Evolutionary conservation across 1,139 yeast species (phyloP).

Genomic region (Magnusiomyces paraingens): DNA sequence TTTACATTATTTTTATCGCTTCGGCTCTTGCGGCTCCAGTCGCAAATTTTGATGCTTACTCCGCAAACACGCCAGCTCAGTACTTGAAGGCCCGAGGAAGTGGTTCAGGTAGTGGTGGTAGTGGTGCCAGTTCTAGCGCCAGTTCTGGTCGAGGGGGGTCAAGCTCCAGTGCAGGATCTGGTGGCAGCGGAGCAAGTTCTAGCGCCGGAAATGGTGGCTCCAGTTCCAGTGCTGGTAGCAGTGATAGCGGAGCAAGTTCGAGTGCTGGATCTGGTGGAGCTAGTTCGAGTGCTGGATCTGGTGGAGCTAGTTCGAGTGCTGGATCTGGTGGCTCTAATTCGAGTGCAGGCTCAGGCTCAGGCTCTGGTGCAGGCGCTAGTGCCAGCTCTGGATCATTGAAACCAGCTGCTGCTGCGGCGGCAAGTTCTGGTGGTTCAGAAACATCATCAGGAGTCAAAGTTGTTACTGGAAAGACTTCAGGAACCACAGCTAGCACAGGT

Average conservation of each 20-base stretch:
- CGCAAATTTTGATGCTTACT: not conserved
- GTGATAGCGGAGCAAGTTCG: not conserved
- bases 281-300: not conserved
- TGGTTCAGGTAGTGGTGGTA: not conserved
- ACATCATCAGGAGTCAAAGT: too few species aligned
- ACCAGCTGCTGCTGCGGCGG: too few species aligned
- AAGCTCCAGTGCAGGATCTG: not conserved
- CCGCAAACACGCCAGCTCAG: not conserved
- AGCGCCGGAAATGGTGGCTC: constrained; percentile 1
- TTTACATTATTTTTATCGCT: not conserved
- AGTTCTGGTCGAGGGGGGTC: not conserved
- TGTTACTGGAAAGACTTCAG: too few species aligned
- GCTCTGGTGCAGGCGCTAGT: not conserved
- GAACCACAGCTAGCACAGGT: too few species aligned
- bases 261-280: constrained; percentile 3
- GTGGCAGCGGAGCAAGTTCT: not conserved
- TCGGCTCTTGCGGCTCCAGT: not conserved
- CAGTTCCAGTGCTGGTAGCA: not conserved
- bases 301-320: not conserved
- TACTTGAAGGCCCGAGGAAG: not conserved
- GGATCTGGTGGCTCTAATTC: not conserved
- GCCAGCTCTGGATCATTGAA: not conserved
- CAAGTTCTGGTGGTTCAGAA: not conserved
- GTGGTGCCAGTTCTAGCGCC: not conserved
- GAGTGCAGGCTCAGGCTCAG: not conserved